phyloP scores from a whole-genome alignment of 257 asterid genomes.

The Capsicum chinense region DNA sequence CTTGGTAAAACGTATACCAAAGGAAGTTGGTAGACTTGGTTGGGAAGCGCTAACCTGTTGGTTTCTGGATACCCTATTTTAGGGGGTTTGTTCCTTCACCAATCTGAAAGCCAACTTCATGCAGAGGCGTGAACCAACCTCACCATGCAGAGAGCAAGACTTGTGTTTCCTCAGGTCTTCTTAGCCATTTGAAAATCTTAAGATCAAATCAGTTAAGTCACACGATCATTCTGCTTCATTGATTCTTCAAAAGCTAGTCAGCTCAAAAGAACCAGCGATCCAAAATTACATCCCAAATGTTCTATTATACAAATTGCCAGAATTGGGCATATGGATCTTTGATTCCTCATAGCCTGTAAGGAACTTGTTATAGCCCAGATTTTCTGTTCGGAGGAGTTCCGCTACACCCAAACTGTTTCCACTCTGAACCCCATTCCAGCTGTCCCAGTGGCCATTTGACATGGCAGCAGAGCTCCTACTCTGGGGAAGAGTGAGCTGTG shows the following conservation, averaged over 20 bases:
- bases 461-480: slow-evolving; percentile 57
- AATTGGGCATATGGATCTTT: slow-evolving; percentile 64
- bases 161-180: slow-evolving; percentile 5
- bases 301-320: slow-evolving; percentile 70
- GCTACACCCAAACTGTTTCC: slow-evolving; percentile 68
- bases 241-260: slow-evolving; percentile 31
- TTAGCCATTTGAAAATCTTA: neutral
- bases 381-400: slow-evolving; percentile 69
- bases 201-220: slow-evolving; percentile 5
- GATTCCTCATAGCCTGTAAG: slow-evolving; percentile 78
- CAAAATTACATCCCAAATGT: slow-evolving; percentile 66
- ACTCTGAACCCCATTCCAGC: slow-evolving; percentile 73
- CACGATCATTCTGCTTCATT: slow-evolving; percentile 33
- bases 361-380: slow-evolving; percentile 51
- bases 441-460: slow-evolving; percentile 84
- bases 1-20: neutral
- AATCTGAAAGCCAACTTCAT: slow-evolving; percentile 55
- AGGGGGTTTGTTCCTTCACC: slow-evolving; percentile 71
- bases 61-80: slow-evolving; percentile 60
- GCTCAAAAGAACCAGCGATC: slow-evolving; percentile 30
- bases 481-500: slow-evolving; percentile 64
- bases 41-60: slow-evolving; percentile 47
- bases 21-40: neutral
- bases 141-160: slow-evolving; percentile 14
- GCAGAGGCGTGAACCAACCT: slow-evolving; percentile 36